Base-by-base conservation (phyloP, 345 rosid species). In the Kandelia obovata region DNA sequence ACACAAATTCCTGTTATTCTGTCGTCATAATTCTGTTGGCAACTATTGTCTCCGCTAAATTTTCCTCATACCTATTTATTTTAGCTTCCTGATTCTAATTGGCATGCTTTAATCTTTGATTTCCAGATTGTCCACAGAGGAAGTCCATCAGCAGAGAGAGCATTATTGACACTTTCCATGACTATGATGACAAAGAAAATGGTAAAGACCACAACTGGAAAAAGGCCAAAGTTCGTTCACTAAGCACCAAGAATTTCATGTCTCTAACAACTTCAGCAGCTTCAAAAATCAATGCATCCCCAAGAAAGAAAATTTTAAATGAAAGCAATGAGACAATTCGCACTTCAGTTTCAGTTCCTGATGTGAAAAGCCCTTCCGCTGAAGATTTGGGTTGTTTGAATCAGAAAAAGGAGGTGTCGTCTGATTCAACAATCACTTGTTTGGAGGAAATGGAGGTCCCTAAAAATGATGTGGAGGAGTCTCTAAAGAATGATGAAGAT, bases 251-350 rank as follows among this genome's bases (percentile, higher is more conserved):
- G 86, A 78, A 87, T 79, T 92, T 92, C 79, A 92, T 87, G 98
- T 86, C 92, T 60, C 96, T 96, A 17, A 90, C 98, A 32, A 86
- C 90, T 26, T 88, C 96, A 64, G 96, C 98, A 0, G 92, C 82
- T 69, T 92, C 96, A 10, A 90, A 92, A 74, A 68, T 88, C 72
- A 79, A 73, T 65, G 53, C 91, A 51, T 88, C 95, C 1, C 92
- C 96, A 19, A 87, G 87, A 80, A 92, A 88, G 86, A 87, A 78
- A 72, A 74, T 92, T 11, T 85, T 92, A 77, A 69, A 79, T 1
- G 96, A 90, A 56, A 86, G 75, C 72, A 88, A 85, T 26, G 93
- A 89, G 64, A 53, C 76, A 19, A 57, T 71, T 76, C 76, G 81
- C 20, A 76, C 83, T 43, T 82, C 92, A 7, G 71, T 81, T 26